Evolutionary conservation across 148 eudicot genomes (phyloP).

Genomic region (Amaranthus cruentus): DNA sequence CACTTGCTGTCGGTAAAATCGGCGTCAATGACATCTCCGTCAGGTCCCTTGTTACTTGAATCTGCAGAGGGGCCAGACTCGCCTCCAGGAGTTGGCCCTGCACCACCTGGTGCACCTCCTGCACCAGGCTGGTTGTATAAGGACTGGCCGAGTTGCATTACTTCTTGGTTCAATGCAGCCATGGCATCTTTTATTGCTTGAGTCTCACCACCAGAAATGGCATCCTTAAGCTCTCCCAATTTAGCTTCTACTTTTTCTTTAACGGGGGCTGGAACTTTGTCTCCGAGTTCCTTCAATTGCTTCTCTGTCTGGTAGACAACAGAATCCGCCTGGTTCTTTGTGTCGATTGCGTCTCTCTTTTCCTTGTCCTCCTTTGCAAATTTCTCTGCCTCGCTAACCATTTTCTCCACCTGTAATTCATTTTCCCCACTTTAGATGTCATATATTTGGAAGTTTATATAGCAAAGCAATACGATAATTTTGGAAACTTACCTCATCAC

Average conservation of each 20-base stretch:
- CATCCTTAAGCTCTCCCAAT: constrained; percentile 76
- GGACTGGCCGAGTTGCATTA: constrained; percentile 91
- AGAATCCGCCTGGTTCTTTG: constrained; percentile 94
- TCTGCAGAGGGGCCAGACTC: constrained; percentile 48
- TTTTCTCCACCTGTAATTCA: constrained; percentile 58
- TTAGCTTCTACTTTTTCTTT: constrained; percentile 91
- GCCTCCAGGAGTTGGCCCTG: constrained; percentile 57
- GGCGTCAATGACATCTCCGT: constrained; percentile 93
- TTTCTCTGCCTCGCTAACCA: constrained; percentile 84
- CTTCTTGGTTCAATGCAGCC: constrained; percentile 91
- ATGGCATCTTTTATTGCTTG: constrained; percentile 82
- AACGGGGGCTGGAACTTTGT: constrained; percentile 77
- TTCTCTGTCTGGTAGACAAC: constrained; percentile 92
- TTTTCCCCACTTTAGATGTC: not conserved
- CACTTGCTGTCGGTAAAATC: constrained; percentile 87
- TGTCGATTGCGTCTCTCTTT: constrained; percentile 92
- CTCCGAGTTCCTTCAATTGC: constrained; percentile 88
- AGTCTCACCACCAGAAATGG: constrained; percentile 63
- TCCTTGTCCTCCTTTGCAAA: constrained; percentile 90
- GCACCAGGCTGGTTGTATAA: constrained; percentile 87
- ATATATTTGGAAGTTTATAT: not conserved
- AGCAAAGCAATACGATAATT: not conserved
- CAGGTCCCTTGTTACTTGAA: constrained; percentile 69
- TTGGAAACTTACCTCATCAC: constrained; percentile 59
- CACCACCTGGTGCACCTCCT: constrained; percentile 27